phyloP scores from a whole-genome alignment of 495 filamentous ascomycete species.

The Penicillium waksmanii region DNA sequence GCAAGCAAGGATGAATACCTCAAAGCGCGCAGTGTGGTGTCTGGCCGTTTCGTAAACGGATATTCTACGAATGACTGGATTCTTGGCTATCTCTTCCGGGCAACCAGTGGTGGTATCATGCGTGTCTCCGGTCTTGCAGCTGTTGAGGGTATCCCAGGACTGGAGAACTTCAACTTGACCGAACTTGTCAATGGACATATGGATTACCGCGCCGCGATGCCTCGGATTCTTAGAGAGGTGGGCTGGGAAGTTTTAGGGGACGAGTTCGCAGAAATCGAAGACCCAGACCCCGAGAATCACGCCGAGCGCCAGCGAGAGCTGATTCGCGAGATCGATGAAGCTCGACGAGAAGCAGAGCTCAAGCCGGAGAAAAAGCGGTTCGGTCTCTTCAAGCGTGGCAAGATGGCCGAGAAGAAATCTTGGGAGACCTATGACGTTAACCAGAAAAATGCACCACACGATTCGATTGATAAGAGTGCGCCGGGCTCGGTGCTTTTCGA shows the following conservation, averaged over 20 bases:
- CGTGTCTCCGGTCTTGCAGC: constrained; percentile 87
- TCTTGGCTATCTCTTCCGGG: constrained; percentile 92
- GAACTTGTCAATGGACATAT: constrained; percentile 90
- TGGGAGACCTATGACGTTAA: constrained; percentile 92
- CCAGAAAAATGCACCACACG: constrained; percentile 28
- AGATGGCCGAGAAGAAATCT: constrained; percentile 76
- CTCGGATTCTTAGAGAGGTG: constrained; percentile 77
- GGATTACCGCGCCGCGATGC: constrained; percentile 93
- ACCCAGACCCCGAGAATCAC: constrained; percentile 95
- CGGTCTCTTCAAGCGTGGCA: constrained; percentile 77
- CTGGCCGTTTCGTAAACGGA: constrained; percentile 91
- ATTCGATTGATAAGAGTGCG: constrained; percentile 32
- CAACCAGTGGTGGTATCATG: constrained; percentile 90
- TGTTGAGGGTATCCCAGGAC: constrained; percentile 72
- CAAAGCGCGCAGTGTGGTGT: constrained; percentile 76
- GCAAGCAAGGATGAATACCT: constrained; percentile 91
- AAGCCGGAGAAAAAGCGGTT: constrained; percentile 73
- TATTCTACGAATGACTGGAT: constrained; percentile 98
- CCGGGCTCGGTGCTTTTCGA: constrained; percentile 78
- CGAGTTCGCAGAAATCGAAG: constrained; percentile 96
- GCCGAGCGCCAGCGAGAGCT: constrained; percentile 85
- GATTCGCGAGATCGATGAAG: constrained; percentile 95
- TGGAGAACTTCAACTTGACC: constrained; percentile 92
- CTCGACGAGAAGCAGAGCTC: constrained; percentile 80
- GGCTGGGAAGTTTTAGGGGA: constrained; percentile 91